Evolutionary conservation across 306 rosid species (phyloP).

Genomic region (Vigna trinervia): DNA sequence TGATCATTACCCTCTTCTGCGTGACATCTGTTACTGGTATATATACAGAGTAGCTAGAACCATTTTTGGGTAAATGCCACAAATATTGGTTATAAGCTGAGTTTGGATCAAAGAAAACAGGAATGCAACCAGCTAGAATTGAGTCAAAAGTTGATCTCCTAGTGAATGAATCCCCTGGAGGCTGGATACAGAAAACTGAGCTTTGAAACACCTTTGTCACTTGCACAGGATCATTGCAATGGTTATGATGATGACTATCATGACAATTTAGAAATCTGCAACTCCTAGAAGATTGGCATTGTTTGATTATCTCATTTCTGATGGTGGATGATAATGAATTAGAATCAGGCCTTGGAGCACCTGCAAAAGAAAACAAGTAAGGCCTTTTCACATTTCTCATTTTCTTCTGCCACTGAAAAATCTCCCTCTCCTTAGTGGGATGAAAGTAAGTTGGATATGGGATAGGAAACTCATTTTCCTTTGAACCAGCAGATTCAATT

Average conservation of each 20-base stretch:
- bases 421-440: constrained; percentile 49
- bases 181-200: constrained; percentile 66
- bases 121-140: constrained; percentile 65
- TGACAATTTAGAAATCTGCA: constrained; percentile 52
- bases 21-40: constrained; percentile 47
- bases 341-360: constrained; percentile 54
- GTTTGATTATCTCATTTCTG: constrained; percentile 48
- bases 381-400: constrained; percentile 53
- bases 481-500: constrained; percentile 51
- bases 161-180: constrained; percentile 65
- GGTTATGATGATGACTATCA: neutral
- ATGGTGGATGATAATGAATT: neutral
- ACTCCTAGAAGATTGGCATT: constrained; percentile 45
- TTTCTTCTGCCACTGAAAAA: constrained; percentile 53
- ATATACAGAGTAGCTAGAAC: constrained; percentile 50
- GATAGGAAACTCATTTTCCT: constrained; percentile 58
- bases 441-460: constrained; percentile 72
- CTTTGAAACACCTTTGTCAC: constrained; percentile 51
- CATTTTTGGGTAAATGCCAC: constrained; percentile 59
- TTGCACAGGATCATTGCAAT: constrained; percentile 46
- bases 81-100: constrained; percentile 66
- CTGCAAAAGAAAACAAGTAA: constrained; percentile 59
- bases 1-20: constrained; percentile 39
- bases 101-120: constrained; percentile 60
- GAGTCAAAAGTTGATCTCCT: constrained; percentile 66